Conservation (phyloP, 2,329 filamentous ascomycete genomes). For the Acrodontium crateriforme region DNA sequence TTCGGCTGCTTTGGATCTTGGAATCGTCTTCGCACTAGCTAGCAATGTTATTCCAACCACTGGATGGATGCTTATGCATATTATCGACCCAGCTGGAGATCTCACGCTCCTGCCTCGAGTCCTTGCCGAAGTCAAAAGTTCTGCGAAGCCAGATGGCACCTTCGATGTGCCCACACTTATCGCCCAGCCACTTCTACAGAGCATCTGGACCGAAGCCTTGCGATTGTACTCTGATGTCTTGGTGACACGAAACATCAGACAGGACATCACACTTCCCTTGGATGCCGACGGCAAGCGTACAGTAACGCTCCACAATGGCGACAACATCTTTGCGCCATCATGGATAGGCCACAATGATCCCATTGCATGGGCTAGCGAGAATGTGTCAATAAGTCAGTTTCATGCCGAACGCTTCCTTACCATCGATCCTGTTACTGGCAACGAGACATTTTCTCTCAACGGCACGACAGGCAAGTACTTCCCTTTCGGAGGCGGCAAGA, state of each 20-base stretch:
- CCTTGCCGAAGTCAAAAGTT: slow-evolving; percentile 14
- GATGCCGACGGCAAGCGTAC: slow-evolving; percentile 14
- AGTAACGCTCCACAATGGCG: slow-evolving; percentile 12
- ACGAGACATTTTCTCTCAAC: slow-evolving; percentile 13
- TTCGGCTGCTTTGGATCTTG: slow-evolving; percentile 15
- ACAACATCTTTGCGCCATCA: slow-evolving; percentile 19
- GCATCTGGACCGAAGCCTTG: slow-evolving; percentile 22
- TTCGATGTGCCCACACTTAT: slow-evolving; percentile 16
- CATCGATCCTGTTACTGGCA: slow-evolving; percentile 14
- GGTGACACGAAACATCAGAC: slow-evolving; percentile 16
- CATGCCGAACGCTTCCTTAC: slow-evolving; percentile 17
- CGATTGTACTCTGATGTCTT: slow-evolving; percentile 20
- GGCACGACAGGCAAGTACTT: slow-evolving; percentile 18
- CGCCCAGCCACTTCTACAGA: slow-evolving; percentile 20
- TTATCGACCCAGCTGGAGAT: slow-evolving; percentile 16
- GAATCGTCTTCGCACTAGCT: slow-evolving; percentile 19
- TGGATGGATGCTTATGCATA: slow-evolving; percentile 21
- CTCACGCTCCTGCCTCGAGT: slow-evolving; percentile 13
- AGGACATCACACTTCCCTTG: slow-evolving; percentile 16
- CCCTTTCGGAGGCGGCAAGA: slow-evolving; percentile 20
- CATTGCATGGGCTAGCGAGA: slow-evolving; percentile 9
- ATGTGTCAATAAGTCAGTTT: slow-evolving; percentile 10
- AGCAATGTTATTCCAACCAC: slow-evolving; percentile 21
- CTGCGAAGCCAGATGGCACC: slow-evolving; percentile 11
- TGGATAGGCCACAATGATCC: slow-evolving; percentile 18